A percentile compares a stretch with the other conserved stretches of the same genome.
These are phyloP conservation scores for Camellia lanceoleosa DNA, from an alignment of 148 eudicot species.

Conservation along the genomic window DNA sequence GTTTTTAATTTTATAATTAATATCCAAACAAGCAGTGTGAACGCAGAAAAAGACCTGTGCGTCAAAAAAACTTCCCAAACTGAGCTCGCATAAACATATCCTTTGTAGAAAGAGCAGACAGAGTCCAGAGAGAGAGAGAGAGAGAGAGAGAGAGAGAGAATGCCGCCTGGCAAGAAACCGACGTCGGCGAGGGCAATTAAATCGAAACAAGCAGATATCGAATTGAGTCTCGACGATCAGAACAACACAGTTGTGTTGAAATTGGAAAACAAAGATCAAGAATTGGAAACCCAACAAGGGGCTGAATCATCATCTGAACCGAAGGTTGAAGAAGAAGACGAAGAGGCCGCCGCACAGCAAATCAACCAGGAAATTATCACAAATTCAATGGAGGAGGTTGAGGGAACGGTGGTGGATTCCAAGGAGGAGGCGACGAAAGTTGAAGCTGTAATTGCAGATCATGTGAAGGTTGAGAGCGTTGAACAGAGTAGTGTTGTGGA, in stretches of 20 bases:
- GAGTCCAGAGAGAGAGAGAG: not conserved
- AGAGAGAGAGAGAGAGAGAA: not conserved
- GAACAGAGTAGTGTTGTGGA: not conserved
- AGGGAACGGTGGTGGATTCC: not conserved
- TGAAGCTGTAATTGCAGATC: not conserved
- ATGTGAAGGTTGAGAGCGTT: not conserved
- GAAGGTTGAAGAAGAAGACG: not conserved
- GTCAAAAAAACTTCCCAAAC: too few species aligned
- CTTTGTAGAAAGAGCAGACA: not conserved
- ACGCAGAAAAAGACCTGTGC: too few species aligned
- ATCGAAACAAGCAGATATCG: not conserved
- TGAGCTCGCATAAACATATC: too few species aligned
- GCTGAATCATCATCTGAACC: not conserved
- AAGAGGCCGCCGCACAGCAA: not conserved
- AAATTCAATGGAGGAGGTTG: not conserved
- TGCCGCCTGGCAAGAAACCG: conserved; percentile 13
- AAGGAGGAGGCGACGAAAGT: not conserved
- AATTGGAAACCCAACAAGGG: not conserved
- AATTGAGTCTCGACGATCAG: not conserved
- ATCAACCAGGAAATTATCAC: not conserved
- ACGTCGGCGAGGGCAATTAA: conserved; percentile 1
- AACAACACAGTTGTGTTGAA: not conserved
- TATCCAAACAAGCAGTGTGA: too few species aligned
- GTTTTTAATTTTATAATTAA: too few species aligned
- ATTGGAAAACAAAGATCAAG: not conserved